Conservation (phyloP, 768 basidiomycete genomes). For the Cystofilobasidium bisporidii region DNA sequence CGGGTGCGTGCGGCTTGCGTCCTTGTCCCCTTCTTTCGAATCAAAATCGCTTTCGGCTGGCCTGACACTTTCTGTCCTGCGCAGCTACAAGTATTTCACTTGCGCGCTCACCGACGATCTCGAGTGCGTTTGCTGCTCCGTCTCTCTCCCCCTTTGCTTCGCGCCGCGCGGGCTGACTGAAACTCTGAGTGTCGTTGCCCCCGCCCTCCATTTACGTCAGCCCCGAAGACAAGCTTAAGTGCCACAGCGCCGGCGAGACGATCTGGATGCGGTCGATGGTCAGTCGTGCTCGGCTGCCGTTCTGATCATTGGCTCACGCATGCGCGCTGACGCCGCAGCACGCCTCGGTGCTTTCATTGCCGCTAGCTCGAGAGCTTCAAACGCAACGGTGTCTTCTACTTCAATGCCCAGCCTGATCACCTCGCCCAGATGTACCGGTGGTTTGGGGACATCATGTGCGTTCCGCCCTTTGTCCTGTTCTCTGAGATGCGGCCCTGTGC, state of each 20-base stretch:
- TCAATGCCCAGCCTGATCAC: constrained; percentile 4
- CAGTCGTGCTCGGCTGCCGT: not conserved
- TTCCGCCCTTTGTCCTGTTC: not conserved
- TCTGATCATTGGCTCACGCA: not conserved
- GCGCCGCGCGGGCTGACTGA: too few relatives aligned
- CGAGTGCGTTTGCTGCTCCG: not conserved
- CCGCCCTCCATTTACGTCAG: not conserved
- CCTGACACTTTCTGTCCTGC: not conserved
- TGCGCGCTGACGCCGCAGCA: not conserved
- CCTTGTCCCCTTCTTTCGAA: too few relatives aligned
- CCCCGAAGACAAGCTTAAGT: not conserved
- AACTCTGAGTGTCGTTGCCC: not conserved
- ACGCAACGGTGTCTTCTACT: constrained; percentile 6
- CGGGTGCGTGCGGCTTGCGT: not conserved
- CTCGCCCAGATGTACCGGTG: not conserved
- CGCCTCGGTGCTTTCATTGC: not conserved
- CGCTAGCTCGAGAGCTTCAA: not conserved
- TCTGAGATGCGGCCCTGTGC: not conserved
- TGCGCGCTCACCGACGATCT: constrained; percentile 1
- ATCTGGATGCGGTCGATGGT: constrained; percentile 18
- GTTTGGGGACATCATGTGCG: constrained; percentile 6
- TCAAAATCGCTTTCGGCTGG: too few relatives aligned
- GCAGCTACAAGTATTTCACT: constrained; percentile 12
- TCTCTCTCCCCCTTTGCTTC: not conserved
- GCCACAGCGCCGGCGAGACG: constrained; percentile 8